phyloP scores from a whole-genome alignment of 768 basidiomycete genomes.

The Harrya chromipes region DNA sequence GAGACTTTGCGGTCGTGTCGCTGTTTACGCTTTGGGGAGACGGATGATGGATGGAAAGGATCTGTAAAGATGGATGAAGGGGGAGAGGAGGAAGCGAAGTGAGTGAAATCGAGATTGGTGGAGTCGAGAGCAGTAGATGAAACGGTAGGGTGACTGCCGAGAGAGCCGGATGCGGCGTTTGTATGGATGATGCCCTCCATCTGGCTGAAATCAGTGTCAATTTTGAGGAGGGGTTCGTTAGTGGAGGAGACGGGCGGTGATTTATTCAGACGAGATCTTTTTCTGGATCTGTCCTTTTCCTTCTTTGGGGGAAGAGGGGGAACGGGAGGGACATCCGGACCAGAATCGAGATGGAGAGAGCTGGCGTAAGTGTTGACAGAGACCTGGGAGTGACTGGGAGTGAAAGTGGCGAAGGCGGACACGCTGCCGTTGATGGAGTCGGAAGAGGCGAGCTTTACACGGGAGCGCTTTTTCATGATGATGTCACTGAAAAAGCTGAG shows the following conservation, averaged over 20 bases:
- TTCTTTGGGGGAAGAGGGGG: constrained; percentile 23
- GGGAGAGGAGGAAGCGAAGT: constrained; percentile 39
- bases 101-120: constrained; percentile 38
- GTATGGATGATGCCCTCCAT: constrained; percentile 82
- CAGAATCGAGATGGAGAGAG: neutral
- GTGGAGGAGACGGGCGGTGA: constrained; percentile 21
- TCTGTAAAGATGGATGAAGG: constrained; percentile 33
- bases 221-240: constrained; percentile 25
- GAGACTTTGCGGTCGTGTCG: constrained; percentile 44
- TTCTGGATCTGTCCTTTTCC: constrained; percentile 22
- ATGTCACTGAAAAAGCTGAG: constrained; percentile 39
- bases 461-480: constrained; percentile 40
- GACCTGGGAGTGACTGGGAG: constrained; percentile 34
- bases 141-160: constrained; percentile 17
- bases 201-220: constrained; percentile 39
- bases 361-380: constrained; percentile 22
- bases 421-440: constrained; percentile 24
- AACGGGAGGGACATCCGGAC: constrained; percentile 4
- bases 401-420: constrained; percentile 36
- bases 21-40: constrained; percentile 21
- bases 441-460: constrained; percentile 40
- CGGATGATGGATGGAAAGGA: constrained; percentile 31
- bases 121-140: constrained; percentile 19
- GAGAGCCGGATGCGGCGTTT: constrained; percentile 6
- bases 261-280: constrained; percentile 22